These are phyloP conservation scores for Calonectria montana DNA, from an alignment of 2,329 filamentous ascomycete genomes.

Conservation along the genomic window DNA sequence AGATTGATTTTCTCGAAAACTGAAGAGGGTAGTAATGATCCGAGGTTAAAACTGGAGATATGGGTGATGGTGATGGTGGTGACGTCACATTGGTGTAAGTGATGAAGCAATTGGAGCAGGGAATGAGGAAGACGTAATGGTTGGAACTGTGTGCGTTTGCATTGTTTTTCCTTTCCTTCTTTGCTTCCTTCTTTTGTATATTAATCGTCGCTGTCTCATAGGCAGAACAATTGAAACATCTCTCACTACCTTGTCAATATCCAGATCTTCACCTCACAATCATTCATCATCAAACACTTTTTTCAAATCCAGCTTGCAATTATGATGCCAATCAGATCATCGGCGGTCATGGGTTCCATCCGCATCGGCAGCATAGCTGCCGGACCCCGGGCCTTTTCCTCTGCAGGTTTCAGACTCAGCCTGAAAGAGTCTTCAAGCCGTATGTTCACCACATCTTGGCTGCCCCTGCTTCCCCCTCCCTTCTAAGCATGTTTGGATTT, in stretches of 20 bases:
- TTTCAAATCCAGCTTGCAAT: background rate
- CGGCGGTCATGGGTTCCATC: slow-evolving; percentile 40
- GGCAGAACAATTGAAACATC: background rate
- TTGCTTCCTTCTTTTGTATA: background rate
- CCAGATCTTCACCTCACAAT: background rate
- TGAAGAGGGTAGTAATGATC: slow-evolving; percentile 13
- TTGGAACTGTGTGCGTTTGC: background rate
- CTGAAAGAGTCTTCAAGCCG: slow-evolving; percentile 53
- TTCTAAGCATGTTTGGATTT: background rate
- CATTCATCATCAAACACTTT: no score
- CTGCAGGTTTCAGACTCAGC: slow-evolving; percentile 43
- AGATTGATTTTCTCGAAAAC: background rate
- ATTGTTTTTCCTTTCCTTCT: background rate
- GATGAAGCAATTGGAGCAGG: slow-evolving; percentile 12
- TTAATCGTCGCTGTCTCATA: background rate
- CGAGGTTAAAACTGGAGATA: background rate
- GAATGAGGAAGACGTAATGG: slow-evolving; percentile 6
- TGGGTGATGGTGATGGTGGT: slow-evolving; percentile 16
- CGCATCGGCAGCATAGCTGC: slow-evolving; percentile 35
- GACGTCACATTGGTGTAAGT: slow-evolving; percentile 16
- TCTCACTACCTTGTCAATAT: no score
- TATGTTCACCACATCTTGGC: slow-evolving; percentile 42
- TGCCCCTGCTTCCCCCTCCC: no score
- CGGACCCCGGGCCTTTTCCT: slow-evolving; percentile 41
- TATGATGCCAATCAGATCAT: slow-evolving; percentile 39